Evolutionary conservation across 2,329 filamentous ascomycete species (phyloP).

Genomic region (Fusarium oligoseptatum): DNA sequence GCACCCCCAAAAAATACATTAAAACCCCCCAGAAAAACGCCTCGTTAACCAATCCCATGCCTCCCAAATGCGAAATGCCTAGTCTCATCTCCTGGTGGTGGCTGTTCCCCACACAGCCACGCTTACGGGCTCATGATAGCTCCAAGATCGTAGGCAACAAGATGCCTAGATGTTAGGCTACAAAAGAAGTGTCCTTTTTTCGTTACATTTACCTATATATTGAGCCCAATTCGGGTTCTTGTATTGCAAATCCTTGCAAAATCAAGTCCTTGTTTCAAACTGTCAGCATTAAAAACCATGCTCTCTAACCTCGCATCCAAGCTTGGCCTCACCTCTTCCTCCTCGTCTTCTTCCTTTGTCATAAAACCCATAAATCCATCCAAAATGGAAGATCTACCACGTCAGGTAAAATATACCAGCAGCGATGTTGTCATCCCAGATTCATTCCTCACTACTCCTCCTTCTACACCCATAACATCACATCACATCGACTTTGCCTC

Average conservation of each 20-base stretch:
- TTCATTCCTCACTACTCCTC: constrained; percentile 58
- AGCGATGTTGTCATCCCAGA: constrained; percentile 54
- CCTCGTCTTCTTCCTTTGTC: not conserved
- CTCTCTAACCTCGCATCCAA: constrained; percentile 41
- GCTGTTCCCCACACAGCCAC: constrained; percentile 18
- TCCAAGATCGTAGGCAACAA: constrained; percentile 26
- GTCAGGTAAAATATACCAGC: constrained; percentile 46
- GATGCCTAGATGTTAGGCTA: not conserved
- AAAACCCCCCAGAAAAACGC: not conserved
- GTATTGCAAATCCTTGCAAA: not conserved
- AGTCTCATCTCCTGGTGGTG: constrained; percentile 23
- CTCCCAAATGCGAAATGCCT: constrained; percentile 6
- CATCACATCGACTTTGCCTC: constrained; percentile 65
- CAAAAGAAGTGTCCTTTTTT: constrained; percentile 11
- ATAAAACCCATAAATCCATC: constrained; percentile 13
- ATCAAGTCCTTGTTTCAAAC: not conserved
- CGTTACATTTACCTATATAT: not conserved
- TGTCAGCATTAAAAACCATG: constrained; percentile 26
- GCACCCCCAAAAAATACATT: not conserved
- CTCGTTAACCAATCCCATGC: not conserved
- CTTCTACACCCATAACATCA: constrained; percentile 57
- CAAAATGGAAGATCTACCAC: not conserved
- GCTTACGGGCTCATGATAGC: not conserved
- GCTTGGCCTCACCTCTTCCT: constrained; percentile 29
- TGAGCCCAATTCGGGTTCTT: not conserved